Evolutionary conservation across 2,329 filamentous ascomycete species (phyloP).

Genomic region (Colletotrichum simmondsii): DNA sequence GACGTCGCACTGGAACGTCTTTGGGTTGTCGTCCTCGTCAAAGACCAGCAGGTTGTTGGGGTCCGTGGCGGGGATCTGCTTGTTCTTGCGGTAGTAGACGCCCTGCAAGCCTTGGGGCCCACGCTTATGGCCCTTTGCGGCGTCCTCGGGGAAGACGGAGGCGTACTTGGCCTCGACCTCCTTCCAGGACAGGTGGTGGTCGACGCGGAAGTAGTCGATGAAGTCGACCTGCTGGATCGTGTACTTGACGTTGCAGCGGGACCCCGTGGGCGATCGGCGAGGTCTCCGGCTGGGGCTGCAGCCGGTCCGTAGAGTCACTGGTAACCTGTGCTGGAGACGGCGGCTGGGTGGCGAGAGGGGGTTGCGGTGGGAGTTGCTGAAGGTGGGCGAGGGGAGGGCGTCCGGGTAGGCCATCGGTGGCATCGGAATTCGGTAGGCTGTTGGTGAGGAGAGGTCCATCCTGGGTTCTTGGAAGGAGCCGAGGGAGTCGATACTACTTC

Average conservation of each 20-base stretch:
- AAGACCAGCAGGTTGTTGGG: conserved; percentile 34
- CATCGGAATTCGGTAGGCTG: conserved; percentile 30
- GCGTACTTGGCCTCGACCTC: conserved; percentile 37
- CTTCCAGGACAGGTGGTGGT: conserved; percentile 36
- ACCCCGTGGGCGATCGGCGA: conserved; percentile 31
- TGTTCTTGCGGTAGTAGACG: conserved; percentile 37
- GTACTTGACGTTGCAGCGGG: conserved; percentile 37
- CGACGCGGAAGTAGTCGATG: conserved; percentile 36
- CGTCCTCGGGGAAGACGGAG: conserved; percentile 33
- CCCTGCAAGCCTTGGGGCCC: conserved; percentile 34
- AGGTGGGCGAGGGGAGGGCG: conserved; percentile 28
- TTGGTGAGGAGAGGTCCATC: conserved; percentile 23
- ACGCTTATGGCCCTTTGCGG: conserved; percentile 33
- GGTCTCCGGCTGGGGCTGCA: conserved; percentile 29
- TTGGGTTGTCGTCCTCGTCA: conserved; percentile 34
- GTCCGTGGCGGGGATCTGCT: conserved; percentile 36
- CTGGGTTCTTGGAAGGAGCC: conserved; percentile 24
- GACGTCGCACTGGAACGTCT: conserved; percentile 36
- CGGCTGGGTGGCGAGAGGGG: conserved; percentile 21
- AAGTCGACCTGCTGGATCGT: conserved; percentile 37
- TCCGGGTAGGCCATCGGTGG: conserved; percentile 32
- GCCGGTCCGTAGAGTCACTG: conserved; percentile 19
- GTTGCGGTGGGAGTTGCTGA: conserved; percentile 13
- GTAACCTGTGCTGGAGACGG: conserved; percentile 27
- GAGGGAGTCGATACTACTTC: conserved; percentile 28